A percentile compares a stretch with the other conserved stretches of the same genome.
Evolutionary conservation across 192 early-diverging fungal species (phyloP).

Genomic region (Backusella tuberculispora): DNA sequence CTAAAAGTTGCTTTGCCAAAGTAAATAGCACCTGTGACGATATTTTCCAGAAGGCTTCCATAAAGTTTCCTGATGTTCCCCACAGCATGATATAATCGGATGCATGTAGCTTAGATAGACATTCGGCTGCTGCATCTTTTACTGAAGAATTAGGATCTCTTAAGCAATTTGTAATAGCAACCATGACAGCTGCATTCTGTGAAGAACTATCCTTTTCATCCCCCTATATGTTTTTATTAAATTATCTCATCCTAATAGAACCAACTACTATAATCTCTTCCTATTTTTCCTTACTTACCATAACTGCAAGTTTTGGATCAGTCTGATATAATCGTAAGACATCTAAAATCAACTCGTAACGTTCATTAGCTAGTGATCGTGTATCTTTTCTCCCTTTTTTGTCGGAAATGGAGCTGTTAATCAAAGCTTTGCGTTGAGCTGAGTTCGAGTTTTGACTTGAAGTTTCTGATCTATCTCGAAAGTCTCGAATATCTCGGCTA

Average conservation of each 20-base stretch:
- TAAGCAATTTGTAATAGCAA: constrained; percentile 74
- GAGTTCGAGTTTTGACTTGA: background rate
- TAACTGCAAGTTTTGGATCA: constrained; percentile 74
- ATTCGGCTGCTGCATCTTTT: constrained; percentile 68
- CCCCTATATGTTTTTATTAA: constrained; percentile 50
- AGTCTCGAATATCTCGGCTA: constrained; percentile 35
- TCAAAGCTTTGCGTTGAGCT: constrained; percentile 35
- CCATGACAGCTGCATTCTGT: constrained; percentile 74
- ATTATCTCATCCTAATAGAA: background rate
- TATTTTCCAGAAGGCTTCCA: constrained; percentile 82
- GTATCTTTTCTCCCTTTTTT: constrained; percentile 49
- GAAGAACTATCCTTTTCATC: constrained; percentile 63
- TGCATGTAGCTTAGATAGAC: constrained; percentile 74
- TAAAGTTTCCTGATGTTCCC: constrained; percentile 72
- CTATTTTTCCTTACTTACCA: constrained; percentile 46
- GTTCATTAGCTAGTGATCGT: constrained; percentile 62
- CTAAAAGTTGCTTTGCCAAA: constrained; percentile 75
- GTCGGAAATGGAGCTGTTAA: constrained; percentile 42
- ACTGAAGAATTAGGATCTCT: constrained; percentile 70
- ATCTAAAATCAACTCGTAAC: constrained; percentile 74
- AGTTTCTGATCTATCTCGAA: background rate
- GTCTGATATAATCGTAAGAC: constrained; percentile 74
- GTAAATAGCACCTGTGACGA: constrained; percentile 62
- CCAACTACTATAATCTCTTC: background rate
- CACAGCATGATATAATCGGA: constrained; percentile 73